Evolutionary conservation across 768 basidiomycete species (phyloP).

Genomic region (Phanerochaete carnosa): DNA sequence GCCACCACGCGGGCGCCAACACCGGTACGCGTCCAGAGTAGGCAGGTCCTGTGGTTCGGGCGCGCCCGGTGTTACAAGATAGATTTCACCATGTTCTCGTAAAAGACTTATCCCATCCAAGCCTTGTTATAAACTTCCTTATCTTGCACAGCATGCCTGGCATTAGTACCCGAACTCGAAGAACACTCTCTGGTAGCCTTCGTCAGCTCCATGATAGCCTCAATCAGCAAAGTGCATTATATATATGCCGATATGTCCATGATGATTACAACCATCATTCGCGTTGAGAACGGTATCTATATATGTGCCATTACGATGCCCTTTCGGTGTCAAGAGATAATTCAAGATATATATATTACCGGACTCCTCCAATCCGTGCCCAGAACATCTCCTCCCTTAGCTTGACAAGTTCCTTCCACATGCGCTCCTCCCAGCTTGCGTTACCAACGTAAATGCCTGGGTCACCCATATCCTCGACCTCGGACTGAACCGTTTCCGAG

Average conservation of each 20-base stretch:
- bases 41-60: background rate
- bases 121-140: too few species aligned
- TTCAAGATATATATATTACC: constrained; percentile 16
- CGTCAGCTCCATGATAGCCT: too few species aligned
- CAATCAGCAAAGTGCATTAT: background rate
- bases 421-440: constrained; percentile 80
- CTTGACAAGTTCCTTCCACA: constrained; percentile 75
- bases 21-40: background rate
- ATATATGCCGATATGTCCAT: background rate
- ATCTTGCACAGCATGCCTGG: too few species aligned
- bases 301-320: background rate
- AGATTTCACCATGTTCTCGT: too few species aligned
- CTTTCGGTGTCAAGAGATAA: background rate
- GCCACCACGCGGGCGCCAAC: background rate
- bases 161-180: too few species aligned
- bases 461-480: constrained; percentile 26
- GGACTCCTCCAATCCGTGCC: constrained; percentile 66
- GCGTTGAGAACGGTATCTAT: background rate
- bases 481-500: constrained; percentile 4
- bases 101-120: too few species aligned
- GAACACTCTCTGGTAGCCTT: too few species aligned
- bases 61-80: too few species aligned
- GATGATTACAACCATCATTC: background rate
- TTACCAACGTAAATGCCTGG: constrained; percentile 55
- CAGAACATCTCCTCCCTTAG: constrained; percentile 85